Base-by-base conservation (phyloP, 225 moss, liverwort and hornwort genomes). In the Marchantia polymorpha region DNA sequence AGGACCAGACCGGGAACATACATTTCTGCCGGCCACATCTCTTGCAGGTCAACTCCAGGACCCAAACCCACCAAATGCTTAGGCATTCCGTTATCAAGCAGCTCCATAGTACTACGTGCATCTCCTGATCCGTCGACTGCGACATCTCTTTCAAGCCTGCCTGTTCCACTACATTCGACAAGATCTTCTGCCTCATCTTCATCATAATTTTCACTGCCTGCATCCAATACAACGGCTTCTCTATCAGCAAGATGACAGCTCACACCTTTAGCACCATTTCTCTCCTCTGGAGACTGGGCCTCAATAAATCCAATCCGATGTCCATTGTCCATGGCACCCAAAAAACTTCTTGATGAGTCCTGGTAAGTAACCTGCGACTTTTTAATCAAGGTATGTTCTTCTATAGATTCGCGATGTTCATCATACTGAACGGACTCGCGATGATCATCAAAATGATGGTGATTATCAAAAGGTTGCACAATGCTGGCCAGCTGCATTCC, bases 21-120 rank as follows among this genome's bases (percentile, higher is more conserved):
- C 97, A 97, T 90, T 84, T 97, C 94, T 64, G 86, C 89, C 17
- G 94, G 94, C 92, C 94, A 91, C 64, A 86, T 78, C 52, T 87
- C 86, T 81, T 90, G 80, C 26, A 92, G 14, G 60, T 89, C 87
- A 51, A 68, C 77, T 31, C 64, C 83, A 48, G 84, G 16, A 26
- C 77, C 70, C 31, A 84, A 73, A 12, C 77, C 83, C 52, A 30
- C 78, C 77, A 83, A 63, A 26, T 82, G 83, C 66, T 78, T 82
- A 12, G 90, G 90, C 87, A 91, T 90, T 39, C 89, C 89, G 48
- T 89, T 93, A 10, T 90, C 89, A 72, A 88, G 81, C 15, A 94
- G 82, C 73, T 90, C 91, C n/a, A 87, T 63, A 66, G 87, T 71
- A 31, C 4, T 30, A 27, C 49, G 48, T 31, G n/a, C 31, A 29